phyloP scores from a whole-genome alignment of 2,329 filamentous ascomycete genomes.

The Mollisia scopiformis region DNA sequence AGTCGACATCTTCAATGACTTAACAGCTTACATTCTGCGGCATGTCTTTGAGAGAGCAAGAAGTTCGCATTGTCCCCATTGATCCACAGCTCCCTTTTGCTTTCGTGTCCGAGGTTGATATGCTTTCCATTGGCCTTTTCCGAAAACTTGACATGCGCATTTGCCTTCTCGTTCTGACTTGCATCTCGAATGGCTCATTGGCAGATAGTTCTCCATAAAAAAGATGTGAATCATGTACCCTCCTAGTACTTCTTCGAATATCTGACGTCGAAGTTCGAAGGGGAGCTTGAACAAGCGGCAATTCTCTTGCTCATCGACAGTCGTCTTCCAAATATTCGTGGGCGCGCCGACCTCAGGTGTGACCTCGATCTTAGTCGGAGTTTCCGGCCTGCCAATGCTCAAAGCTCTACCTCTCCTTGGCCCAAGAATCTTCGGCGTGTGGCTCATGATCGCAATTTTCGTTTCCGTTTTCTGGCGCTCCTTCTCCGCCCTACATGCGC shows the following conservation, averaged over 20 bases:
- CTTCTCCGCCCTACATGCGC: background rate
- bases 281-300: constrained; percentile 16
- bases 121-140: background rate
- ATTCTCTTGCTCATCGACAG: constrained; percentile 5
- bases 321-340: background rate
- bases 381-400: constrained; percentile 1
- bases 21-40: constrained; percentile 20
- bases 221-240: constrained; percentile 20
- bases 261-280: constrained; percentile 16
- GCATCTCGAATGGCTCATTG: constrained; percentile 15
- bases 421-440: background rate
- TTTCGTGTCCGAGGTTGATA: background rate
- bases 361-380: background rate
- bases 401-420: background rate
- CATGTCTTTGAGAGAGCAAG: constrained; percentile 17
- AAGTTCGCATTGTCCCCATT: constrained; percentile 10
- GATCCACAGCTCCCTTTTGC: constrained; percentile 12
- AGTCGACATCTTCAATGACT: background rate
- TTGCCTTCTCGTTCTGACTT: background rate
- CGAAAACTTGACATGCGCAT: background rate
- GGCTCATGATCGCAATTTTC: background rate
- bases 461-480: background rate
- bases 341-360: background rate
- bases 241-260: constrained; percentile 18
- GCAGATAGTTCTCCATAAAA: constrained; percentile 8